Evolutionary conservation across 1,139 yeast species (phyloP).

Genomic region (Spathaspora sp.): DNA sequence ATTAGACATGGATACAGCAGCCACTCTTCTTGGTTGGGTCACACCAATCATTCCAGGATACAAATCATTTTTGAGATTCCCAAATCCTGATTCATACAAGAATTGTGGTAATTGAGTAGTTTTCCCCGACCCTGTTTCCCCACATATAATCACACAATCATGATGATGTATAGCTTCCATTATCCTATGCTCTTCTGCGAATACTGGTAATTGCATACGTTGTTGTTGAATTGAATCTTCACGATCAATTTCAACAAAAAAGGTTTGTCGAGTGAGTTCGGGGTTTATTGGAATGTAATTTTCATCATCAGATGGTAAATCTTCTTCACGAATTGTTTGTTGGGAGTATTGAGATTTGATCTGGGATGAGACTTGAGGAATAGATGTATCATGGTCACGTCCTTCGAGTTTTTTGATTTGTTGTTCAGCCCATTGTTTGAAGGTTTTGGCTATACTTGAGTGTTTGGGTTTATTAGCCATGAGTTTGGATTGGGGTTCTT

Average conservation of each 20-base stretch:
- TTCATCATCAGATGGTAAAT: conserved; percentile 55
- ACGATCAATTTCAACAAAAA: conserved; percentile 67
- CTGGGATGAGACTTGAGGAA: conserved; percentile 53
- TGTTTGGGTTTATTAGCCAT: conserved; percentile 42
- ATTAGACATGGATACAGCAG: conserved; percentile 95
- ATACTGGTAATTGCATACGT: conserved; percentile 81
- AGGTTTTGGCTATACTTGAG: conserved; percentile 43
- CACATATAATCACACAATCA: conserved; percentile 88
- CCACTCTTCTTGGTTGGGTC: conserved; percentile 97
- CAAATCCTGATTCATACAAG: conserved; percentile 86
- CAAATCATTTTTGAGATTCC: conserved; percentile 53
- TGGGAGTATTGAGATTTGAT: conserved; percentile 43
- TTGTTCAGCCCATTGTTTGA: conserved; percentile 61
- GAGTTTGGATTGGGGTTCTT: conserved; percentile 29
- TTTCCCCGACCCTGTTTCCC: conserved; percentile 88
- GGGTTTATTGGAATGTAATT: conserved; percentile 57
- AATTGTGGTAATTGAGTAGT: conserved; percentile 79
- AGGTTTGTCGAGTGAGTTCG: conserved; percentile 57
- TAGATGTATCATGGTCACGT: conserved; percentile 36
- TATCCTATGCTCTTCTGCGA: conserved; percentile 84
- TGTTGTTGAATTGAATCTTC: conserved; percentile 61
- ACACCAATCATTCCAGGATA: conserved; percentile 93
- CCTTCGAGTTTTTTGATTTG: conserved; percentile 62
- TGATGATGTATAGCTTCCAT: conserved; percentile 96
- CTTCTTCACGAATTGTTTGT: conserved; percentile 56